phyloP scores from a whole-genome alignment of 352 stramenopile genomes.

The Phytophthora sp. region DNA sequence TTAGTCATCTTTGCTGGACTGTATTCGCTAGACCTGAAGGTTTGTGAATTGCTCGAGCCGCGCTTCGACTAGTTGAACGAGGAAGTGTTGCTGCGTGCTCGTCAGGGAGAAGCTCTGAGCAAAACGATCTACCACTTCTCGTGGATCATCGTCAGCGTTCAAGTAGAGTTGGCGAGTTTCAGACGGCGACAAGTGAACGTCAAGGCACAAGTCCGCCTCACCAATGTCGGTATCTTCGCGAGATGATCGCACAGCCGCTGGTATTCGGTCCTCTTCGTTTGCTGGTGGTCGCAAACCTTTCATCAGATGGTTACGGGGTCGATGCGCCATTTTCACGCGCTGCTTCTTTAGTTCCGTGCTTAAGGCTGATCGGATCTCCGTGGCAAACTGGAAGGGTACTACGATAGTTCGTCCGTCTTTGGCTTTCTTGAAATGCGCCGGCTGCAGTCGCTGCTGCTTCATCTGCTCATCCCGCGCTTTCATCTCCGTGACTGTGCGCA shows the following conservation, averaged over 20 bases:
- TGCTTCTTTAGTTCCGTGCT: conserved; percentile 23
- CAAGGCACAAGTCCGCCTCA: conserved; percentile 34
- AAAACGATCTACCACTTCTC: conserved; percentile 34
- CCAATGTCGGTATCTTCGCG: not conserved
- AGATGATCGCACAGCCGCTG: not conserved
- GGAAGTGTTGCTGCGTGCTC: conserved; percentile 29
- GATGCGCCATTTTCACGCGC: not conserved
- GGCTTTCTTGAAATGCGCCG: conserved; percentile 36
- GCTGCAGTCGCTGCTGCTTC: conserved; percentile 38
- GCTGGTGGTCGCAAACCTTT: conserved; percentile 20
- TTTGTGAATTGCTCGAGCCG: conserved; percentile 58
- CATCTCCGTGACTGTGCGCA: conserved; percentile 42
- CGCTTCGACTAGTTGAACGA: conserved; percentile 35
- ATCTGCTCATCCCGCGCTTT: conserved; percentile 36
- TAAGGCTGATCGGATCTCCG: conserved; percentile 32
- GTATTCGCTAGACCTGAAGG: too few species aligned
- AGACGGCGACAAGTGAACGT: conserved; percentile 49
- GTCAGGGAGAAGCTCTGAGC: conserved; percentile 31
- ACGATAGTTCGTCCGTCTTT: conserved; percentile 54
- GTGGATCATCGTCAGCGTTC: conserved; percentile 36
- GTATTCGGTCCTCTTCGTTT: not conserved
- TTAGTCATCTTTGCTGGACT: too few species aligned
- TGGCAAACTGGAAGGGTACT: conserved; percentile 47
- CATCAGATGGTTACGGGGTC: conserved; percentile 21
- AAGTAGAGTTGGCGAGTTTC: conserved; percentile 49